phyloP scores from a whole-genome alignment of 2,329 filamentous ascomycete species.

The Epichloe gansuensis region DNA sequence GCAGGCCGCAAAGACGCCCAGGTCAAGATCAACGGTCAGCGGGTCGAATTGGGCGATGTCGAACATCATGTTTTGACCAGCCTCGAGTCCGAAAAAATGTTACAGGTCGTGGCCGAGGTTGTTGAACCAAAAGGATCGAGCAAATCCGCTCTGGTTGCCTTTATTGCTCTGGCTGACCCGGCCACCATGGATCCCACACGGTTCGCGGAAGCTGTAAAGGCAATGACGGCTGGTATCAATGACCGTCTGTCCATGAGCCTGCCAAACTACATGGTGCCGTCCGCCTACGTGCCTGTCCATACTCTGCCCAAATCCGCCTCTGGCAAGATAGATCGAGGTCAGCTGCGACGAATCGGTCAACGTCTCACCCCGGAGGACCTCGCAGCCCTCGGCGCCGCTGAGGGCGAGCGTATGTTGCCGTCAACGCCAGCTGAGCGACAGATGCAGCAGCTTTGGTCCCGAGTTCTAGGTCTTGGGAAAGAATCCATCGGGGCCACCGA shows the following conservation, averaged over 20 bases:
- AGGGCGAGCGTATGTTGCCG: no score
- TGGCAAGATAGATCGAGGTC: not conserved
- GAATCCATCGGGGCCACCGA: conserved; percentile 8
- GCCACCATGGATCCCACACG: no score
- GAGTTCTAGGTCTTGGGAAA: conserved; percentile 1
- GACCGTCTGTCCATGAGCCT: not conserved
- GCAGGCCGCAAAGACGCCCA: conserved; percentile 40
- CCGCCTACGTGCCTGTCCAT: not conserved
- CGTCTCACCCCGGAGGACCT: no score
- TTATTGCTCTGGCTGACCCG: no score
- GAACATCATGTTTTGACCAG: conserved; percentile 6
- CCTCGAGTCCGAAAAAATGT: no score
- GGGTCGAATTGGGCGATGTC: conserved; percentile 29
- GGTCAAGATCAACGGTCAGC: conserved; percentile 41
- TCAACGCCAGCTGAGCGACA: not conserved
- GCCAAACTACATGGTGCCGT: conserved; percentile 1
- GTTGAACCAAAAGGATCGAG: no score
- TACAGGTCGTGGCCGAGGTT: no score
- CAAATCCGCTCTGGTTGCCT: not conserved
- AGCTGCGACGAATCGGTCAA: no score
- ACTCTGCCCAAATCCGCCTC: not conserved
- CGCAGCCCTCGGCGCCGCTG: no score
- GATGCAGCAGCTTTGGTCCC: conserved; percentile 8
- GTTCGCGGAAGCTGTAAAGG: no score
- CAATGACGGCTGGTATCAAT: no score